Conservation (phyloP, 2,329 filamentous ascomycete species). For the Phaeosphaeria sp. region DNA sequence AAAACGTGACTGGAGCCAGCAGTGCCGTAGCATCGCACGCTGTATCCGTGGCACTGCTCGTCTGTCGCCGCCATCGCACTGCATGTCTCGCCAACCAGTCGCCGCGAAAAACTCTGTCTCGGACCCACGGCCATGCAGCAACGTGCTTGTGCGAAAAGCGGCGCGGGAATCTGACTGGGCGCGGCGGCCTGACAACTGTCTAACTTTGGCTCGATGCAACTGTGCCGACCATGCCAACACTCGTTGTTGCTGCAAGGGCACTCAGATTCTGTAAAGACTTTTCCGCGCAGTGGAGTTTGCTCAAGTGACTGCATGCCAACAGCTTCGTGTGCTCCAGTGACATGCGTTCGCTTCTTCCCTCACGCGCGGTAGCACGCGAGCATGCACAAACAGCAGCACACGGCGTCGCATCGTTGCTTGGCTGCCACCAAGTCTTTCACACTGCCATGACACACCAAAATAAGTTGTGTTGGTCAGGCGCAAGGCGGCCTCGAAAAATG, state of each 20-base stretch:
- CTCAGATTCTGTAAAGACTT: slow-evolving; percentile 4
- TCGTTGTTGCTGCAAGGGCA: not conserved
- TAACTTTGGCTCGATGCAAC: not conserved
- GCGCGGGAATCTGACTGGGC: slow-evolving; percentile 22
- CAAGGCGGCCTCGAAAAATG: slow-evolving; percentile 13
- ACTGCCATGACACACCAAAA: slow-evolving; percentile 14
- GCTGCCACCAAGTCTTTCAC: not conserved
- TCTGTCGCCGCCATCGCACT: not conserved
- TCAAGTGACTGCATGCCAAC: not conserved
- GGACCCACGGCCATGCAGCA: slow-evolving; percentile 13
- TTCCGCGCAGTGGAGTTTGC: not conserved
- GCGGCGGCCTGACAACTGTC: slow-evolving; percentile 2
- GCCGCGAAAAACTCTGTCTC: slow-evolving; percentile 4
- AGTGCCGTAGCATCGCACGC: slow-evolving; percentile 1
- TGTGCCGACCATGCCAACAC: not conserved
- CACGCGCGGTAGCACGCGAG: slow-evolving; percentile 9
- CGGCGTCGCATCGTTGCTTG: not conserved
- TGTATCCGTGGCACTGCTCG: slow-evolving; percentile 1
- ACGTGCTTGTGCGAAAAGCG: slow-evolving; percentile 17
- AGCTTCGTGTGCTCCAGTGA: not conserved
- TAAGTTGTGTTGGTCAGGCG: slow-evolving; percentile 9
- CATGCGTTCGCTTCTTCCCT: not conserved
- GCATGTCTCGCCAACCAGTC: not conserved
- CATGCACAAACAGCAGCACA: slow-evolving; percentile 4
- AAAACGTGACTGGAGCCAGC: slow-evolving; percentile 27